Evolutionary conservation across 2,329 filamentous ascomycete genomes (phyloP).

Genomic region (Microcyclosporella mali): DNA sequence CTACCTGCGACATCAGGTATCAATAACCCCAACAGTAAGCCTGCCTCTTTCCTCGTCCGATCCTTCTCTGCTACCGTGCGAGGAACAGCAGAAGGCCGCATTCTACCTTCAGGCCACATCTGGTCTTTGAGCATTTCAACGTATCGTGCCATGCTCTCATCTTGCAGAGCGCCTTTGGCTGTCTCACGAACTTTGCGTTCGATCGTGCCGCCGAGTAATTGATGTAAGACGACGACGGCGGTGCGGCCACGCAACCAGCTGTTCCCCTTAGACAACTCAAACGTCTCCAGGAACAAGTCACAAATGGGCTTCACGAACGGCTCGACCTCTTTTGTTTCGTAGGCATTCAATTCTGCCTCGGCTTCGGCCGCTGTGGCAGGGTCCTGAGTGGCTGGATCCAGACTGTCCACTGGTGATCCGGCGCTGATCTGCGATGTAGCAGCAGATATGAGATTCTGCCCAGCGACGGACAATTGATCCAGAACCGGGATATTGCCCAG

Average conservation of each 20-base stretch:
- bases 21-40: constrained; percentile 79
- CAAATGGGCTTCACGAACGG: constrained; percentile 98
- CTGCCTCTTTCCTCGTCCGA: constrained; percentile 78
- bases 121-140: constrained; percentile 65
- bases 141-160: constrained; percentile 72
- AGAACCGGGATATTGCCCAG: constrained; percentile 91
- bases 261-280: constrained; percentile 88
- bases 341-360: constrained; percentile 87
- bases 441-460: constrained; percentile 81
- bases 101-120: constrained; percentile 71
- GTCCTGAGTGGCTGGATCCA: constrained; percentile 38
- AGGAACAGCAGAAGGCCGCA: constrained; percentile 46
- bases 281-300: constrained; percentile 92
- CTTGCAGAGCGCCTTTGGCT: constrained; percentile 65
- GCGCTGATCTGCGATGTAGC: constrained; percentile 50
- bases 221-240: constrained; percentile 92
- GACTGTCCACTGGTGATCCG: constrained; percentile 36
- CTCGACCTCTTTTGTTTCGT: constrained; percentile 74
- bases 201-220: constrained; percentile 90
- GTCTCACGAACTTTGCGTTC: constrained; percentile 90
- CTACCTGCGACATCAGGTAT: constrained; percentile 86
- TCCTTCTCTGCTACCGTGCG: constrained; percentile 68
- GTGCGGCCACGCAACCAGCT: constrained; percentile 95
- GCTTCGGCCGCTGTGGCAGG: constrained; percentile 62
- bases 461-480: constrained; percentile 86